Conservation (phyloP, 2,329 filamentous ascomycete genomes). For the Boeremia lycopersici region DNA sequence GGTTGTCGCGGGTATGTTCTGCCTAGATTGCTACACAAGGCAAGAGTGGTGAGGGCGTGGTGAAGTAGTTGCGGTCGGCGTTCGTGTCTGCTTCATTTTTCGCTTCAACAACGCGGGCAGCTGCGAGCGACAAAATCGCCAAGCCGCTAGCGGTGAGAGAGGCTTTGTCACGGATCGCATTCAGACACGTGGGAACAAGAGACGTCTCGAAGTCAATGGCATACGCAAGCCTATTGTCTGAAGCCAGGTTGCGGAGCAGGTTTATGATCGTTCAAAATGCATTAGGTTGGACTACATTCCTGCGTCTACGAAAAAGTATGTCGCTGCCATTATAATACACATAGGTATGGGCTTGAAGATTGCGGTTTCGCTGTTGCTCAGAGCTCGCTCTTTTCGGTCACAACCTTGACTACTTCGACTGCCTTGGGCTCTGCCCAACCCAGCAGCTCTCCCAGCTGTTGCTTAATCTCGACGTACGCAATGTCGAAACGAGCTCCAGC, state of each 20-base stretch:
- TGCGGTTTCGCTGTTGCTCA: conserved; percentile 26
- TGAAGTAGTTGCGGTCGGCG: conserved; percentile 23
- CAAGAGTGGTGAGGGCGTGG: conserved; percentile 21
- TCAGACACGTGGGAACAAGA: conserved; percentile 7
- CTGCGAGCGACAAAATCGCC: conserved; percentile 20
- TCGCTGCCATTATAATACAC: conserved; percentile 41
- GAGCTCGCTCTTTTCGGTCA: conserved; percentile 50
- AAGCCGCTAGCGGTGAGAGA: conserved; percentile 11
- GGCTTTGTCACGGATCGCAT: conserved; percentile 6
- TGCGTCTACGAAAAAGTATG: conserved; percentile 12
- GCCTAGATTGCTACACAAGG: conserved; percentile 15
- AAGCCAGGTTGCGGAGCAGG: neutral
- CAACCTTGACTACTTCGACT: conserved; percentile 29
- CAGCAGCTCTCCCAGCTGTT: conserved; percentile 52
- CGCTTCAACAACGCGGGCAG: conserved; percentile 35
- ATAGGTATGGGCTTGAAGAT: conserved; percentile 33
- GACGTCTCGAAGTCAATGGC: neutral
- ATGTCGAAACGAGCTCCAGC: conserved; percentile 84
- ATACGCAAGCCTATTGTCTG: neutral
- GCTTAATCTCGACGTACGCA: conserved; percentile 63
- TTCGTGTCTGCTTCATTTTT: conserved; percentile 24
- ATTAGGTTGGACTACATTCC: conserved; percentile 34
- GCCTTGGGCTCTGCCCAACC: conserved; percentile 24
- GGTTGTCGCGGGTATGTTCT: conserved; percentile 30
- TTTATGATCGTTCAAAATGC: conserved; percentile 10